A percentile compares a stretch with the other conserved stretches of the same genome.
phyloP scores from a whole-genome alignment of 176 grass and related monocot species.

The Microstegium vimineum region DNA sequence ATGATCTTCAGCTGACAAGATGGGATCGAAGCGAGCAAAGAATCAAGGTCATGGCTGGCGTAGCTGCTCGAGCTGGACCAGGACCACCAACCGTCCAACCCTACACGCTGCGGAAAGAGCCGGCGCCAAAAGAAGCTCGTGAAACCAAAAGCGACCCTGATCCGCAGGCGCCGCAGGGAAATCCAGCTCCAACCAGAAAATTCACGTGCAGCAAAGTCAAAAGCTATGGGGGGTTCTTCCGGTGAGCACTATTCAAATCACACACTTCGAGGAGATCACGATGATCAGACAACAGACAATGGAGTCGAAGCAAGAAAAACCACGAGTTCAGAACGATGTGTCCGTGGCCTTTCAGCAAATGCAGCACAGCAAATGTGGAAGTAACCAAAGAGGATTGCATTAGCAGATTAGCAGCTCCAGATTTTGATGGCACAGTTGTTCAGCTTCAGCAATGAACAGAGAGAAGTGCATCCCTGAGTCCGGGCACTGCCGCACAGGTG shows the following conservation, averaged over 20 bases:
- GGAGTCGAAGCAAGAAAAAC: background rate
- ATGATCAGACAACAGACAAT: background rate
- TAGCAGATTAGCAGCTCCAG: too few species aligned
- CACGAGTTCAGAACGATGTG: background rate
- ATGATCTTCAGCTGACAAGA: background rate
- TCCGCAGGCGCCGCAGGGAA: background rate
- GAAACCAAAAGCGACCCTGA: background rate
- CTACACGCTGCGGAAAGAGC: background rate
- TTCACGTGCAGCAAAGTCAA: background rate
- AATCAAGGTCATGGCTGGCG: background rate
- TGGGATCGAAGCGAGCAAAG: background rate
- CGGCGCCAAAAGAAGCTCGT: constrained; percentile 4
- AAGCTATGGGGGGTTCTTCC: background rate
- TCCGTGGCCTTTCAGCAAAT: background rate
- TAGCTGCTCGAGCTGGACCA: background rate
- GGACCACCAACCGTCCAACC: background rate
- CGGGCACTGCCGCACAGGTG: background rate
- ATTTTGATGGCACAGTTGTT: background rate
- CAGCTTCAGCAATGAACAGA: background rate
- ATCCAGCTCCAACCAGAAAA: background rate
- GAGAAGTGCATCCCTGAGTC: background rate
- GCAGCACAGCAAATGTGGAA: background rate
- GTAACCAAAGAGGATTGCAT: too few species aligned
- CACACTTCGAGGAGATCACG: background rate
- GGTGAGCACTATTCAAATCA: background rate